Evolutionary conservation across 345 rosid genomes (phyloP), one percentile per base, ranked within the genome.

Genomic region (Lepidium sativum): DNA sequence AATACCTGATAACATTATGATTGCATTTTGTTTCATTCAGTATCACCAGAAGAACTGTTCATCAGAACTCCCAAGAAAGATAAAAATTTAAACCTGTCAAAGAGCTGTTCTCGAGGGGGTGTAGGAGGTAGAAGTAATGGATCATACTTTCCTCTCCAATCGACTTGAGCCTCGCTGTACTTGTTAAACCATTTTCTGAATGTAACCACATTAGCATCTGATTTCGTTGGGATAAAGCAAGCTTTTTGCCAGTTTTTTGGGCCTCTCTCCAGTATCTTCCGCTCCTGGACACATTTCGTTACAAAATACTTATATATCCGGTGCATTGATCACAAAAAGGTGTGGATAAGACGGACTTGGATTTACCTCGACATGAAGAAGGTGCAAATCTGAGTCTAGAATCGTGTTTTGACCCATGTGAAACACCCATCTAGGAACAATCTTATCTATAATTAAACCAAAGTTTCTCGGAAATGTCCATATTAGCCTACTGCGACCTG

Each of bases 311-410:
- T 27, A 65, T 68, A 32, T 4, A 49, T 27, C 41, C 12, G 9
- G 62, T 61, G 15, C 44, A 69, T 11, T 29, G 52, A 63, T 60
- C n/a, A 51, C 32, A 67, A 43, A 8, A 66, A 18, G 4, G 33
- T 40, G 45, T 32, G 17, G 12, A 23, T 14, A 20, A 52, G 3
- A 17, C 20, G 35, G 45, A 40, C 43, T 40, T 43, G 40, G 42
- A 68, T 59, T 54, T 50, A 91, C 98, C 95, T 89, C 89, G 20
- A 83, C 75, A 64, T 85, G 96, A 78, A 89, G 98, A 51, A 92
- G 87, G 72, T 84, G 86, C 57, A 92, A 71, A 78, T 88, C 95
- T 27, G 95, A 86, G 85, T 92, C 98, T 37, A 92, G 82, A 70
- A 92, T 77, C 43, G 84, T 80, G 77, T 88, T 92, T 48, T 81